Base-by-base conservation (phyloP, 345 rosid species). In the Citrus maxima region DNA sequence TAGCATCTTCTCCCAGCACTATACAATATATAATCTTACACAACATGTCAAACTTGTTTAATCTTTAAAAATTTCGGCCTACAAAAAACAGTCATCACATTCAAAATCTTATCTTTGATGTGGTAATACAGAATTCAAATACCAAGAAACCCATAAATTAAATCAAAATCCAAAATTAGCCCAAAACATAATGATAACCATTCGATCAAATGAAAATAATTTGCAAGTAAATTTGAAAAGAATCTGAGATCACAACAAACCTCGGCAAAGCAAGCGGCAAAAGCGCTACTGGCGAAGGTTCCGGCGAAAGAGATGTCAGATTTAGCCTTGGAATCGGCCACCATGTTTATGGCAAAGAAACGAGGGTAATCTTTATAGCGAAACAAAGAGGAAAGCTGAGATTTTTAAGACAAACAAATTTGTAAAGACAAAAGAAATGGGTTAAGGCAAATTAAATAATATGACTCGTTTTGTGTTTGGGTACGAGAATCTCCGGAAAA, bases 211-310 rank as follows among this genome's bases (percentile, higher is more conserved):
- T n/a, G 32, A 35, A 73, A 14, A 4, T 4, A 58, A 73, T 22
- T 25, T 37, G 60, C 67, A 25, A 74, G 38, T 40, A 24, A 24
- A 46, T 40, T 27, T 27, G 28, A n/a, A n/a, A 9, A 18, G 16
- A 64, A 4, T 42, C 24, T 21, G 13, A 75, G 27, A 75, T 74
- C 58, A 60, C 22, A 16, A 16, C 58, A 61, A 74, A 96, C 99
- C 98, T 97, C 99, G 46, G 95, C 99, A 65, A 92, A 86, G 85
- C 94, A 97, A 68, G 99, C 96, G 28, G 99, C 98, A 75, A 97
- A 97, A 64, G 98, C 98, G 84, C 99, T 93, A 74, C 92, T 80
- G 79, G 88, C 96, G 81, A 93, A 91, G 60, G 89, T 94, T 79
- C 97, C 93, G 35, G 92, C 86, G 27, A 94, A 80, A 64, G 99